Evolutionary conservation across 2,329 filamentous ascomycete genomes (phyloP).

Genomic region (Drechslera avenae): DNA sequence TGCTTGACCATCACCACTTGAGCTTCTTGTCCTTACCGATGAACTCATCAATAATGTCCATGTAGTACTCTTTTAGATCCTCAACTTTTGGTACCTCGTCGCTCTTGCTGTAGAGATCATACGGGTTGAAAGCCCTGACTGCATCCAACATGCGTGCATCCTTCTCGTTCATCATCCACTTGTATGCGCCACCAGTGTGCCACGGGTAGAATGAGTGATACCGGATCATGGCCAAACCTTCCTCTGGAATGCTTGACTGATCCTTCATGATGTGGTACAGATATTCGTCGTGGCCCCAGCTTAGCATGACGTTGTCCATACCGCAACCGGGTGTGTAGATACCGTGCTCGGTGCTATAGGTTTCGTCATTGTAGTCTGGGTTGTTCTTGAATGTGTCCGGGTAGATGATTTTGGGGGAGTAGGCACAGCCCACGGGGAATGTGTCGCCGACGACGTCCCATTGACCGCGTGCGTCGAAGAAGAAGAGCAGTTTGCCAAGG

Average conservation of each 20-base stretch:
- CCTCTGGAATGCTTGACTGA: constrained; percentile 76
- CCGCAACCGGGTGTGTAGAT: constrained; percentile 83
- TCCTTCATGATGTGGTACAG: constrained; percentile 85
- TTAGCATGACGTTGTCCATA: constrained; percentile 85
- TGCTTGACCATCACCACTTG: constrained; percentile 60
- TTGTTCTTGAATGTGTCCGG: constrained; percentile 77
- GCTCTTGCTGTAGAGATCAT: constrained; percentile 90
- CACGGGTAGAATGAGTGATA: constrained; percentile 95
- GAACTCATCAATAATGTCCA: constrained; percentile 67
- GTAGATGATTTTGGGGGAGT: constrained; percentile 79
- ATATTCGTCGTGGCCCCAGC: constrained; percentile 89
- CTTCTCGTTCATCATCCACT: constrained; percentile 80
- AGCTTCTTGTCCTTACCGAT: constrained; percentile 69
- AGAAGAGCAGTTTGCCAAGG: constrained; percentile 78
- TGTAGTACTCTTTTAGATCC: constrained; percentile 69
- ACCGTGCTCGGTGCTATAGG: constrained; percentile 77
- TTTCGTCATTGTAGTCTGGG: constrained; percentile 71
- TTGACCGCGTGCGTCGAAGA: constrained; percentile 82
- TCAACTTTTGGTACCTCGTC: constrained; percentile 78
- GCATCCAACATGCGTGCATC: constrained; percentile 80
- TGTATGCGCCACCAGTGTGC: constrained; percentile 82
- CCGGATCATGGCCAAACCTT: constrained; percentile 89
- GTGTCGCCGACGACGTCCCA: constrained; percentile 94
- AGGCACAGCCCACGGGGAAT: constrained; percentile 77
- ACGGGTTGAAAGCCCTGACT: constrained; percentile 86